These are phyloP conservation scores for Nephelium lappaceum DNA, from an alignment of 345 rosid genomes.

Conservation along the genomic window DNA sequence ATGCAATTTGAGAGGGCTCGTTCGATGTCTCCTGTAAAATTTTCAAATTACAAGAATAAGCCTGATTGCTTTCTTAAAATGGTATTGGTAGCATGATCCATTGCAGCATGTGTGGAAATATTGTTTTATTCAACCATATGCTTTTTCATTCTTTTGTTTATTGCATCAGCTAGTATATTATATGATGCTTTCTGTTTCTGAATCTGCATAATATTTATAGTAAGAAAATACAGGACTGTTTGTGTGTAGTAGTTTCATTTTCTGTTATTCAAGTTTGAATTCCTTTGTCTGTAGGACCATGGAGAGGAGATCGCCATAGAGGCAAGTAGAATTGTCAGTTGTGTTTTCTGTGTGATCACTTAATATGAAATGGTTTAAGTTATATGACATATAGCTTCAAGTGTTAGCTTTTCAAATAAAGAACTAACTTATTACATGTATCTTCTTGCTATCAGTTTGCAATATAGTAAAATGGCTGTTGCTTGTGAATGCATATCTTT, in stretches of 20 bases:
- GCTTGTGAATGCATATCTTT: too few species aligned
- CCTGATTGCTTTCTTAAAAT: conserved; percentile 86
- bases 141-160: neutral
- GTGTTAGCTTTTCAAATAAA: too few species aligned
- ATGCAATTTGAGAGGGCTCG: conserved; percentile 61
- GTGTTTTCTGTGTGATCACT: neutral
- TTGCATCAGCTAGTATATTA: neutral
- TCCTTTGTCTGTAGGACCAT: too few species aligned
- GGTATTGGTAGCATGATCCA: conserved; percentile 44
- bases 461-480: too few species aligned
- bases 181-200: neutral
- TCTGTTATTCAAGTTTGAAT: too few species aligned
- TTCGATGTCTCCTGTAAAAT: conserved; percentile 70
- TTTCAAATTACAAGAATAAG: conserved; percentile 48
- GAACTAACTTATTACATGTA: too few species aligned
- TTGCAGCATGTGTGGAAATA: neutral
- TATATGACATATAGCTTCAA: too few species aligned
- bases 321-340: neutral
- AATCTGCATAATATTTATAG: neutral
- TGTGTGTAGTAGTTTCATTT: neutral
- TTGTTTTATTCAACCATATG: neutral
- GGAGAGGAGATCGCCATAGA: neutral
- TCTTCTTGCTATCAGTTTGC: too few species aligned
- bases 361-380: neutral
- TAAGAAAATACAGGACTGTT: neutral